Conservation (phyloP, 1,284 basidiomycete species). For the Vanrija sp. region DNA sequence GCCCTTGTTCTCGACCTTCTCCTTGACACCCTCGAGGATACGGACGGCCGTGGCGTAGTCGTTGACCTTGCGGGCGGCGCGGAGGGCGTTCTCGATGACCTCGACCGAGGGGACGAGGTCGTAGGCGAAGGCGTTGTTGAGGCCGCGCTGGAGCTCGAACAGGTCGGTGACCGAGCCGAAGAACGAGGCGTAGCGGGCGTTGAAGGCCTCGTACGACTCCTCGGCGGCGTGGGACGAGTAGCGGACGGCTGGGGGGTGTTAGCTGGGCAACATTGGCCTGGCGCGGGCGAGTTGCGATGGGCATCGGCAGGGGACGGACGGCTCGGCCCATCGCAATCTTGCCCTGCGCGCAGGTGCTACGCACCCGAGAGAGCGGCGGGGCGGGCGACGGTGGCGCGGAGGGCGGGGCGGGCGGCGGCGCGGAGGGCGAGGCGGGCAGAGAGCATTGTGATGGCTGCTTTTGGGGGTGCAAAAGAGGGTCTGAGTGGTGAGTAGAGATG, state of each 20-base stretch:
- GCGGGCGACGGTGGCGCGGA: conserved; percentile 21
- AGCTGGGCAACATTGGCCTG: too few species aligned
- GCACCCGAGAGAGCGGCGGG: conserved; percentile 37
- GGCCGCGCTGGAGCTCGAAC: conserved; percentile 93
- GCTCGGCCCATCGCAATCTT: too few species aligned
- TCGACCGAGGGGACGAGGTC: conserved; percentile 89
- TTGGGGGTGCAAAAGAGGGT: too few species aligned
- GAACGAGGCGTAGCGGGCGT: conserved; percentile 86
- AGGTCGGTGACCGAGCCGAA: conserved; percentile 90
- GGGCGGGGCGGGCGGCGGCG: conserved; percentile 26
- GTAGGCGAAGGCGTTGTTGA: conserved; percentile 99
- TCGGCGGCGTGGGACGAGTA: conserved; percentile 18
- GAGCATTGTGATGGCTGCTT: conserved; percentile 19
- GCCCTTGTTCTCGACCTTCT: conserved; percentile 91
- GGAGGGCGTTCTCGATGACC: conserved; percentile 85
- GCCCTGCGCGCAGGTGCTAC: too few species aligned
- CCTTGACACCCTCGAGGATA: conserved; percentile 86
- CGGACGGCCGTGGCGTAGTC: conserved; percentile 96
- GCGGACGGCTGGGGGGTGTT: conserved; percentile 29
- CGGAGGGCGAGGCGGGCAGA: conserved; percentile 27
- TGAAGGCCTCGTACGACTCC: conserved; percentile 93
- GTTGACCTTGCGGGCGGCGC: conserved; percentile 85
- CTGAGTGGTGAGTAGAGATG: too few species aligned
- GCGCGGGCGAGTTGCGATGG: neutral
- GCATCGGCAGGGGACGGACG: neutral